Conservation (phyloP, 2,329 filamentous ascomycete genomes). For the Exophiala dermatitidis region DNA sequence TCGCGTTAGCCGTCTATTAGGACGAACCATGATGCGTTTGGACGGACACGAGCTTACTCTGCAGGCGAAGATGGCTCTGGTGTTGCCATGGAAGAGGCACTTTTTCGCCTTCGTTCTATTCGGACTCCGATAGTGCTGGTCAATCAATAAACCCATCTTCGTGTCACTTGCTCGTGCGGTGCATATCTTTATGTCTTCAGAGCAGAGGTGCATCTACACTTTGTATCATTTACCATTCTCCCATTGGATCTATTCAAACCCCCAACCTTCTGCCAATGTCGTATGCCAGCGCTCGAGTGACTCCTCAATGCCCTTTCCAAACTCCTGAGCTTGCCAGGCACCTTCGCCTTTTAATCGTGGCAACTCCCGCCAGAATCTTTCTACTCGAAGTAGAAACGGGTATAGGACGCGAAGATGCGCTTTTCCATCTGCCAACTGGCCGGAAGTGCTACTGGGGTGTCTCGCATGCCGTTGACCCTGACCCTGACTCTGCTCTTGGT, state of each 20-base stretch:
- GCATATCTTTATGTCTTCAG: too few species aligned
- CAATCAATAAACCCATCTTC: too few species aligned
- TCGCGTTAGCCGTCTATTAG: too few species aligned
- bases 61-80: too few species aligned
- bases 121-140: too few species aligned
- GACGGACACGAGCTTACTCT: too few species aligned
- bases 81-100: too few species aligned
- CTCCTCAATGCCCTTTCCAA: constrained; percentile 18
- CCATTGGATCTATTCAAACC: constrained; percentile 1
- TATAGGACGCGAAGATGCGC: constrained; percentile 78
- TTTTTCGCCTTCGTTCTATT: too few species aligned
- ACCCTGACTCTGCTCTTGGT: not conserved
- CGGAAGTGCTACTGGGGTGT: not conserved
- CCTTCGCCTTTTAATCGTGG: constrained; percentile 20
- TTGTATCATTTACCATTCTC: not conserved
- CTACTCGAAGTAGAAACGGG: constrained; percentile 62
- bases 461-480: not conserved
- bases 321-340: constrained; percentile 23
- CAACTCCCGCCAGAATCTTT: constrained; percentile 42
- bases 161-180: too few species aligned
- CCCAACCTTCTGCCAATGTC: constrained; percentile 19
- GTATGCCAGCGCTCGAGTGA: constrained; percentile 18
- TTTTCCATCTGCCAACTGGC: constrained; percentile 34
- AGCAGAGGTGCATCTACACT: too few species aligned
- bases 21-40: too few species aligned